Base-by-base conservation (phyloP, 441 rosid species). In the Populus hybrid region DNA sequence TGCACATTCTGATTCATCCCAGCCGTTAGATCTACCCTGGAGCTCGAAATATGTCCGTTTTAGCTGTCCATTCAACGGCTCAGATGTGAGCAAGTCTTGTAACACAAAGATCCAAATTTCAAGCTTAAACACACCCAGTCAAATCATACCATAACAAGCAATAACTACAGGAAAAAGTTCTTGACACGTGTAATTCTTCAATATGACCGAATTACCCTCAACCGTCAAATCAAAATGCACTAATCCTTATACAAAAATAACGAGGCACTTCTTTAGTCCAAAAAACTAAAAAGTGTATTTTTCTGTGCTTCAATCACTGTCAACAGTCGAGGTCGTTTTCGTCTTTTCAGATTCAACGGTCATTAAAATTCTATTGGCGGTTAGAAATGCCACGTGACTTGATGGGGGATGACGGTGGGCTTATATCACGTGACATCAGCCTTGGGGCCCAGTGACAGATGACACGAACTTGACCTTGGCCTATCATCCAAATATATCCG, bases 141-240 rank as follows among this genome's bases (percentile, higher is more conserved):
- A 71, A 75, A 78, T 74, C 73, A 46, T 78, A 53, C 74, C 75
- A 36, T 18, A 79, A 75, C 75, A 14, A 10, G 32, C 32, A 30
- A 30, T 30, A 30, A 30, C 32, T 30, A 30, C 32, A 30, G 4
- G 50, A 1, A 1, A 67, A 0, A 7, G 32, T 0, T 24, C 0
- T 0, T 9, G 78, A 72, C 81, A 72, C 76, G 75, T 78, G 75
- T 23, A 3, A 0, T 30, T 30, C 30, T 30, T 2, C 1, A 3
- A 0, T 0, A 69, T 75, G 73, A 42, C 81, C 46, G 74, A 72
- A 83, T 36, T 74, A 12, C 81, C 85, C 78, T 64, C 78, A 0
- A 65, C 74, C 46, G 78, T 83, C 85, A 80, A 80, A 80, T 82
- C 88, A n/a, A 75, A 71, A 4, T n/a, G n/a, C 81, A 23, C 77